Evolutionary conservation across 192 early-diverging fungal species (phyloP).

Genomic region (Gamsiella multidivaricata): DNA sequence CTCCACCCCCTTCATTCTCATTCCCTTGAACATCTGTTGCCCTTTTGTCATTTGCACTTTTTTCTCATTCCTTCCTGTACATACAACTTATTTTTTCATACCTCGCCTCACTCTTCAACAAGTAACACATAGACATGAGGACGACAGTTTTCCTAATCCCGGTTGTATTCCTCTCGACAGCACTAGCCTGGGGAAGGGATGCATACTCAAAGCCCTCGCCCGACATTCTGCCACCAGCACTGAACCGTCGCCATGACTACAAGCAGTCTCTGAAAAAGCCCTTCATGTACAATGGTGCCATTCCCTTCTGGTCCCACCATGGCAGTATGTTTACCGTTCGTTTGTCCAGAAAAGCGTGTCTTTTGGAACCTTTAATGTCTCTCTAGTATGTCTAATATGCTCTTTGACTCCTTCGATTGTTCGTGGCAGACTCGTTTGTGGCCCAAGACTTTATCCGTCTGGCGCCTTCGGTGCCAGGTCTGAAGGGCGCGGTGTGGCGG

Average conservation of each 20-base stretch:
- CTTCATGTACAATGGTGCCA: conserved; percentile 57
- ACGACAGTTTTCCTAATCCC: conserved; percentile 12
- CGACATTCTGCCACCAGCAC: conserved; percentile 19
- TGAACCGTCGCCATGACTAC: conserved; percentile 62
- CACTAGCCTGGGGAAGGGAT: conserved; percentile 34
- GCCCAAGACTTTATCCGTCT: conserved; percentile 68
- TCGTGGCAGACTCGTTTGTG: conserved; percentile 51
- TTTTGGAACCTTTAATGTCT: too few species aligned
- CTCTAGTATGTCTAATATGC: too few species aligned
- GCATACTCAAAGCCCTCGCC: not conserved
- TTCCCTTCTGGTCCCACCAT: conserved; percentile 65
- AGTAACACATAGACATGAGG: conserved; percentile 6
- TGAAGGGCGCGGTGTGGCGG: conserved; percentile 71
- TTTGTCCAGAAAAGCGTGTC: too few species aligned
- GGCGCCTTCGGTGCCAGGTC: conserved; percentile 69
- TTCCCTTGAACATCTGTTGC: too few species aligned
- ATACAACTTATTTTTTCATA: not conserved
- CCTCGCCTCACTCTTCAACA: not conserved
- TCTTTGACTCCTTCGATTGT: not conserved
- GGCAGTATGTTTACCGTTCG: conserved; percentile 63
- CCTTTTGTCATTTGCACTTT: too few species aligned
- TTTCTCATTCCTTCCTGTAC: not conserved
- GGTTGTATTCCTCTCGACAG: conserved; percentile 23
- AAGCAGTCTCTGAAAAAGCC: conserved; percentile 73
- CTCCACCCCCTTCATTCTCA: not conserved